Base-by-base conservation (phyloP, 2,329 filamentous ascomycete genomes). In the Alternaria gansuensis region DNA sequence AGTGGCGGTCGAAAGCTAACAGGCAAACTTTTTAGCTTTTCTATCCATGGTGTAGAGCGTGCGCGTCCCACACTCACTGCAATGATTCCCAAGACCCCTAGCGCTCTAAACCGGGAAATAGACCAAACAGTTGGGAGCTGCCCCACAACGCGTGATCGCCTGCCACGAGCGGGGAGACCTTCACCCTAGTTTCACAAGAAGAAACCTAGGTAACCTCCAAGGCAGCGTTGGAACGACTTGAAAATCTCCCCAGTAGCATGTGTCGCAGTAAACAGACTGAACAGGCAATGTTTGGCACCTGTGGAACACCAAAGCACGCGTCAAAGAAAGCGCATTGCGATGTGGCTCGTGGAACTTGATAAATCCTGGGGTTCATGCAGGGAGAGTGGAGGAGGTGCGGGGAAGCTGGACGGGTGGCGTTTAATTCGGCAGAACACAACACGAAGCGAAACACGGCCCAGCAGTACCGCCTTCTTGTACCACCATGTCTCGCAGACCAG, bases 381-480 rank as follows among this genome's bases (percentile, higher is more conserved):
- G 51, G 29, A 49, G 50, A 21, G 50, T 54, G 50, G 44, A 48
- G 44, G 31, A 53, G 56, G 66, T 71, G 68, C 68, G 68, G 68
- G 68, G 68, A 71, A 71, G 60, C 53, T 51, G 41, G 5, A 34
- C 40, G 39, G 14, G 44, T 44, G 34, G 41, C 24, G 29, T 39
- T 60, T 53, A 34, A 62, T 64, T 66, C 68, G 68, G 63, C 59
- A 66, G 66, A 67, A 64, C 46, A 59, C 53, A 59, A 61, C 51
- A 59, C 62, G 58, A 62, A 52, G 43, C 51, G 56, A 57, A 57
- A 59, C 61, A 60, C 65, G 64, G 64, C 66, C 64, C 51, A 65
- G 57, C 66, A 62, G 63, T 71, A 68, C 64, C 50, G 40, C 52
- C 57, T 65, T 68, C 66, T 70, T 36, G 69, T 72, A 70, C 63